phyloP scores from a whole-genome alignment of 2,329 filamentous ascomycete species.

The Epichloe uncinata region DNA sequence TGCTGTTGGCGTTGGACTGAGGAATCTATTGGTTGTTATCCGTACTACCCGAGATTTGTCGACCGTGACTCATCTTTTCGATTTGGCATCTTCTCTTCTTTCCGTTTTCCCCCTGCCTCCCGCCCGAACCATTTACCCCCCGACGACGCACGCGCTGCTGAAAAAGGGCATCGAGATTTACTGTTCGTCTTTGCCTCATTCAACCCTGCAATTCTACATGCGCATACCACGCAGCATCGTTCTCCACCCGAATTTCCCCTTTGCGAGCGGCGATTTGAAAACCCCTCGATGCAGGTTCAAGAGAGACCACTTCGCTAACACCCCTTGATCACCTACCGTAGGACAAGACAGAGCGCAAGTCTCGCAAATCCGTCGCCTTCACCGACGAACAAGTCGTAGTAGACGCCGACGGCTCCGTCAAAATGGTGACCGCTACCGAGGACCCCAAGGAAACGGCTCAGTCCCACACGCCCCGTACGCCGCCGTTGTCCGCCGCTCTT shows the following conservation, averaged over 20 bases:
- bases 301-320: background rate
- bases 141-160: background rate
- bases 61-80: background rate
- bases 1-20: background rate
- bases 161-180: background rate
- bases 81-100: background rate
- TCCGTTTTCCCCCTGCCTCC: background rate
- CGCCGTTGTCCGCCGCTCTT: slow-evolving; percentile 41
- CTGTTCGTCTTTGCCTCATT: slow-evolving; percentile 1
- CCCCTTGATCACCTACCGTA: slow-evolving; percentile 2
- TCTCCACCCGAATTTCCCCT: background rate
- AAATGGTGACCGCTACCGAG: slow-evolving; percentile 57
- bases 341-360: slow-evolving; percentile 43
- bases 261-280: background rate
- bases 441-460: slow-evolving; percentile 70
- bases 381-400: slow-evolving; percentile 79
- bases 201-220: background rate
- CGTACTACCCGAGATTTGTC: background rate
- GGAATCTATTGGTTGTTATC: background rate
- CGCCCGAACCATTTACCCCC: background rate
- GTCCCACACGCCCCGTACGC: slow-evolving; percentile 61
- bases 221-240: no score
- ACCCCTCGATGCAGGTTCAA: background rate
- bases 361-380: slow-evolving; percentile 89
- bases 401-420: slow-evolving; percentile 78